phyloP scores from a whole-genome alignment of 768 basidiomycete genomes.

The Mrakia hoshinonis region DNA sequence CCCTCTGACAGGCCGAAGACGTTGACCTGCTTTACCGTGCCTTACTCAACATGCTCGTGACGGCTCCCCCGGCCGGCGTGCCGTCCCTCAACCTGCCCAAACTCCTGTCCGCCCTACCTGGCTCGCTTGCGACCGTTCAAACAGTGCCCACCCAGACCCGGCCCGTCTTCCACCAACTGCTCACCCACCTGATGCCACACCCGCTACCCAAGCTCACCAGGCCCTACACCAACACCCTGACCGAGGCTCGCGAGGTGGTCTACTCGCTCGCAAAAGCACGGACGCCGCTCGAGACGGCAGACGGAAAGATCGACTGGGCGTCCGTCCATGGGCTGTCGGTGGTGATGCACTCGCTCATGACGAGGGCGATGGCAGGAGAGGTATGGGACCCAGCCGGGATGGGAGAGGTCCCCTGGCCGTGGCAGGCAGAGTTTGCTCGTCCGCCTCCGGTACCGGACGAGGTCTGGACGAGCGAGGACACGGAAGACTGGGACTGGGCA shows the following conservation, averaged over 20 bases:
- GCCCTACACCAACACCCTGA: not conserved
- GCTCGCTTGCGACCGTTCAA: not conserved
- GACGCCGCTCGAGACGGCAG: not conserved
- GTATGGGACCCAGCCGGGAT: constrained; percentile 33
- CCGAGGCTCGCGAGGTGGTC: not conserved
- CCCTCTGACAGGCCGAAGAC: not conserved
- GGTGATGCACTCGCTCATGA: constrained; percentile 32
- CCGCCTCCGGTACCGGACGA: constrained; percentile 32
- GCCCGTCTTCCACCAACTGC: not conserved
- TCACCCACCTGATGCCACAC: not conserved
- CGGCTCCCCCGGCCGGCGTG: not conserved
- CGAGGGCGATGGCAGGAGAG: constrained; percentile 29
- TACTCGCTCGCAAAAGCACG: not conserved
- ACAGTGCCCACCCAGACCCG: not conserved
- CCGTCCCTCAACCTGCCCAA: constrained; percentile 1
- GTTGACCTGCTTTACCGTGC: not conserved
- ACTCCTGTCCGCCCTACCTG: not conserved
- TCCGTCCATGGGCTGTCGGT: constrained; percentile 36
- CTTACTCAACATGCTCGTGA: not conserved
- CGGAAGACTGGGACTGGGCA: constrained; percentile 38
- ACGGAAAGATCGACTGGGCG: constrained; percentile 37
- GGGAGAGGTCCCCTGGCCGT: constrained; percentile 31
- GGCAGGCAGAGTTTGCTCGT: constrained; percentile 28
- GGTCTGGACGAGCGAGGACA: constrained; percentile 31
- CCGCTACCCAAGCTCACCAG: not conserved